These are phyloP conservation scores for Amaranthus cruentus DNA, from an alignment of 148 eudicot genomes.

Conservation along the genomic window DNA sequence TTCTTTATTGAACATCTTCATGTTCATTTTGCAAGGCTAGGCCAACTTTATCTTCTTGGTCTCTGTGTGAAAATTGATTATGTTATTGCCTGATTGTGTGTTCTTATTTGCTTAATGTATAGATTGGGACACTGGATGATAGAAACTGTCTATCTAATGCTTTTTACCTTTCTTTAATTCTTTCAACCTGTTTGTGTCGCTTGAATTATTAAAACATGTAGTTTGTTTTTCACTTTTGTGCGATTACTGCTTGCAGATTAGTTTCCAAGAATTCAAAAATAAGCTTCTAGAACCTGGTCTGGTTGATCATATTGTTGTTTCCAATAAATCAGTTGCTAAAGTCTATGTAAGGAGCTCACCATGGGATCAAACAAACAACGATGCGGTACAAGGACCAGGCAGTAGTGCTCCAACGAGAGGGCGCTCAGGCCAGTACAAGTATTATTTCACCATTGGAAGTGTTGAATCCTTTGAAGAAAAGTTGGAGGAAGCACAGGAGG, in stretches of 20 bases:
- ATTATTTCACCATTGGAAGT: constrained; percentile 74
- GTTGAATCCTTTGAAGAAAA: constrained; percentile 84
- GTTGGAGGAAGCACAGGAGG: constrained; percentile 83
- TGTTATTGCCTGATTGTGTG: neutral
- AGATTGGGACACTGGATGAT: neutral
- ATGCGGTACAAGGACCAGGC: constrained; percentile 38
- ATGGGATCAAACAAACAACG: constrained; percentile 36
- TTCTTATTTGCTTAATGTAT: constrained; percentile 3
- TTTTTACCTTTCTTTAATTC: neutral
- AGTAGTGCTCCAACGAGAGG: constrained; percentile 35
- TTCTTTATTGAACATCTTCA: neutral
- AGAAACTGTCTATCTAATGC: neutral
- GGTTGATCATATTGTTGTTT: constrained; percentile 74
- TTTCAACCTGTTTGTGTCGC: neutral
- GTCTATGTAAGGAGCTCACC: constrained; percentile 66
- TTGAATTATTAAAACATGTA: neutral
- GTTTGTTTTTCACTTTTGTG: neutral
- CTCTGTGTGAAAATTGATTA: too few relatives aligned
- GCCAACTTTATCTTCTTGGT: too few relatives aligned
- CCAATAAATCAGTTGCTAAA: constrained; percentile 82
- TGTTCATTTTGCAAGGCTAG: neutral
- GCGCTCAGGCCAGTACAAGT: constrained; percentile 53
- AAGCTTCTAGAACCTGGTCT: constrained; percentile 90
- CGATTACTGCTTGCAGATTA: constrained; percentile 53
- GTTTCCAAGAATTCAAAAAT: constrained; percentile 92